These are phyloP conservation scores for Microdochium trichocladiopsis DNA, from an alignment of 2,329 filamentous ascomycete genomes.

Conservation along the genomic window DNA sequence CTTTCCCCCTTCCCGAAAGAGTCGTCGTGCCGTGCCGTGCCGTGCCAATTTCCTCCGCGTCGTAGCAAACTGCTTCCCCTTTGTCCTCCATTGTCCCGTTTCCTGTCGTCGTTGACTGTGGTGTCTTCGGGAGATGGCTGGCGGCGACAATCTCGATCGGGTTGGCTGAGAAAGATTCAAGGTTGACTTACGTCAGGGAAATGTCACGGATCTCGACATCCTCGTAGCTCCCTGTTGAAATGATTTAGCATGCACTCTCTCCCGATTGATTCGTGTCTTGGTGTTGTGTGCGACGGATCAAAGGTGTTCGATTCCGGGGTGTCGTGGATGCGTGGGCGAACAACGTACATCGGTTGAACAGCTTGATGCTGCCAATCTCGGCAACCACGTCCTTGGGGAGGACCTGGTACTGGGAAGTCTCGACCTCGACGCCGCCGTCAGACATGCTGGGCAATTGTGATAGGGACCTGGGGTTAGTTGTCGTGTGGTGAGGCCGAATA, in stretches of 20 bases:
- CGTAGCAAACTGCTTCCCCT: no score
- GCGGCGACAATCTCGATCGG: neutral
- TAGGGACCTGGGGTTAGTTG: neutral
- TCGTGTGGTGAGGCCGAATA: neutral
- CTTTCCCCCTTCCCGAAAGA: neutral
- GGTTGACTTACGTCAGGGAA: conserved; percentile 86
- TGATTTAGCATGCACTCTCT: conserved; percentile 1
- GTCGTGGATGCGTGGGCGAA: neutral
- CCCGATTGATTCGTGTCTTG: neutral
- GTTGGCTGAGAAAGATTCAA: conserved; percentile 10
- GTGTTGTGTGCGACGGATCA: neutral
- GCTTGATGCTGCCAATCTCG: conserved; percentile 73
- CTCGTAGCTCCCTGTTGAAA: conserved; percentile 61
- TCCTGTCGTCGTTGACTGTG: neutral
- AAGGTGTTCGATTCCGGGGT: conserved; percentile 7
- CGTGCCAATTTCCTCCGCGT: neutral
- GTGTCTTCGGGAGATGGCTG: neutral
- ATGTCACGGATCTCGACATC: conserved; percentile 99
- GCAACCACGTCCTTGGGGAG: conserved; percentile 73
- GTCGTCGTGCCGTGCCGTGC: neutral
- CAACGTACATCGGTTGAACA: conserved; percentile 58
- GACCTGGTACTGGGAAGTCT: conserved; percentile 54
- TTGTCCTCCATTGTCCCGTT: neutral
- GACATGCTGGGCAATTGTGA: conserved; percentile 52
- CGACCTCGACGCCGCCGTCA: conserved; percentile 78